Percentiles rank a stretch among this genome's conserved stretches.
phyloP scores from a whole-genome alignment of 2,329 filamentous ascomycete species.

The Talaromyces sp. region DNA sequence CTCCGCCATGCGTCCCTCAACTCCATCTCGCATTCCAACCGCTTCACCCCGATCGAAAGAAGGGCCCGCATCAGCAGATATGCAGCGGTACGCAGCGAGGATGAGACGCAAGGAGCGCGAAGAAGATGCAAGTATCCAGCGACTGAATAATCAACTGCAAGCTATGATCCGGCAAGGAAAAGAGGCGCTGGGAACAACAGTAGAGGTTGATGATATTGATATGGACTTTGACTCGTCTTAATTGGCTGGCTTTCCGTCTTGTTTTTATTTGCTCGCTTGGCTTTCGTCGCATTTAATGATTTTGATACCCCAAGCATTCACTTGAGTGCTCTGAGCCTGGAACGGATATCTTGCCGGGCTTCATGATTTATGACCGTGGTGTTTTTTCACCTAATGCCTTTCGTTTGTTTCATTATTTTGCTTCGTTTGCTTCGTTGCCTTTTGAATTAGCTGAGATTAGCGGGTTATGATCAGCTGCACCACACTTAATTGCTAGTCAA shows the following conservation, averaged over 20 bases:
- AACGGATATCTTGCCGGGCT: conserved; percentile 6
- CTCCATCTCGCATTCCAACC: conserved; percentile 26
- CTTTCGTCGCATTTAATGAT: conserved; percentile 19
- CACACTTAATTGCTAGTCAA: no score
- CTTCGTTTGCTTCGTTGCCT: neutral
- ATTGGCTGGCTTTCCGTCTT: conserved; percentile 2
- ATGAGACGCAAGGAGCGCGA: conserved; percentile 74
- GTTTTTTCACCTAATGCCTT: conserved; percentile 3
- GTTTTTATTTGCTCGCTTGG: neutral
- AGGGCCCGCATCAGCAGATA: conserved; percentile 56
- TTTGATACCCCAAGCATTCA: conserved; percentile 7
- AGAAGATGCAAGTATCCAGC: conserved; percentile 75
- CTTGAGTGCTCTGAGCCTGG: conserved; percentile 22
- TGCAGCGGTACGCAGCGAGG: conserved; percentile 72
- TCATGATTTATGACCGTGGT: conserved; percentile 25
- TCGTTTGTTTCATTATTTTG: neutral
- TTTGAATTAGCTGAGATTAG: neutral
- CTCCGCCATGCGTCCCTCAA: conserved; percentile 21
- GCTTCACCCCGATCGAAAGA: conserved; percentile 35
- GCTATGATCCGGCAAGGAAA: conserved; percentile 88
- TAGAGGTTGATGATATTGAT: conserved; percentile 62
- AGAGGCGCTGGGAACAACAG: conserved; percentile 76
- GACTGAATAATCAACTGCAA: conserved; percentile 76
- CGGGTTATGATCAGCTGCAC: neutral
- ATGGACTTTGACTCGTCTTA: conserved; percentile 36